Evolutionary conservation across 495 filamentous ascomycete genomes (phyloP), one percentile per base, ranked within the genome.

Genomic region (Aspergillus taichungensis): DNA sequence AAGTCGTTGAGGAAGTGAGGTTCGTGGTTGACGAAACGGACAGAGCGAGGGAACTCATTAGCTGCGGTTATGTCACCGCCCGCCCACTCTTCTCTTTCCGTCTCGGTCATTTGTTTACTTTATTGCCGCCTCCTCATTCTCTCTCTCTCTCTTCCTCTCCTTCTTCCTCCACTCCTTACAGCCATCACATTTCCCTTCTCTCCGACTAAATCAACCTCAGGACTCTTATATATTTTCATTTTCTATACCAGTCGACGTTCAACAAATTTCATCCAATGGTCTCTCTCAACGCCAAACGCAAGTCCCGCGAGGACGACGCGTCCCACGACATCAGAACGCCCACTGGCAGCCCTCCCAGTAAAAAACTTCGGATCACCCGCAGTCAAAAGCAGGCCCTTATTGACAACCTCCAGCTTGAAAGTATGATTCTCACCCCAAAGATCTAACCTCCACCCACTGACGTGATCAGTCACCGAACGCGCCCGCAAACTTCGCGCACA

Each of bases 361-460:
- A 76, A 60, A 74, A 68, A 45, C 60, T 76, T 40, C 79, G 77
- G 30, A 79, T 96, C 44, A 87, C 87, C 5, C 71, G 80, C 42
- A 76, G 64, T 40, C 87, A 94, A 61, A 94, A 95, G 65, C 85
- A 91, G 61, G 84, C 87, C 6, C 71, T 97, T 8, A 82, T 95
- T 44, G 89, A 95, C 49, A 96, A 98, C 54, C 61, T 97, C 28
- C 88, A 95, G 54, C 75, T 96, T 36, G 92, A 98, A 68, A 79
- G 92, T 95, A 77, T 45, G 83, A 6, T 0, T 10, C 7, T 14
- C 28, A 2, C 45, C 30, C 32, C 6, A 2, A 10, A 11, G n/a
- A 12, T 0, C 30, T 24, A n/a, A 6, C 11, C 28, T 11, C 29
- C 11, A 13, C 6, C 36, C 14, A 12, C 45, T 64, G 27, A 64